These are phyloP conservation scores for Pyrenula aspistea DNA, from an alignment of 495 filamentous ascomycete genomes.

Conservation along the genomic window DNA sequence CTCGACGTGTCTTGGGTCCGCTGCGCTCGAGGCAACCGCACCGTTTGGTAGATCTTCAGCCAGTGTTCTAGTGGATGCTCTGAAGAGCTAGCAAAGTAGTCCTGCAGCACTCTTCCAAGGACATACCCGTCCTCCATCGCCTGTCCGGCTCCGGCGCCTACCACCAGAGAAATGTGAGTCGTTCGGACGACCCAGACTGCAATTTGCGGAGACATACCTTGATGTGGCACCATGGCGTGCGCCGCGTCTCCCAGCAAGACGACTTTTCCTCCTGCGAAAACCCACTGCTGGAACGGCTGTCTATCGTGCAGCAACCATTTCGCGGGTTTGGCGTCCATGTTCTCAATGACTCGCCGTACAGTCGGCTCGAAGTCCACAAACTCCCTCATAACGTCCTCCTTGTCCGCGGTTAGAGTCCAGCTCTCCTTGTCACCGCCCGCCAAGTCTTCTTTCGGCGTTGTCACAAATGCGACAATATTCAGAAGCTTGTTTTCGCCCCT, in stretches of 20 bases:
- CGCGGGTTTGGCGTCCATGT: constrained; percentile 14
- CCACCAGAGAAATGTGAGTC: constrained; percentile 27
- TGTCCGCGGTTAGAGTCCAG: constrained; percentile 20
- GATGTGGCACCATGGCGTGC: constrained; percentile 58
- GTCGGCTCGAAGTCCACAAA: constrained; percentile 13
- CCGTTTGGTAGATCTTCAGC: constrained; percentile 21
- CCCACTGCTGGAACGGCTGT: constrained; percentile 21
- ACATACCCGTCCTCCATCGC: constrained; percentile 58
- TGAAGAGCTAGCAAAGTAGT: constrained; percentile 13
- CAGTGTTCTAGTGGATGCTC: constrained; percentile 15
- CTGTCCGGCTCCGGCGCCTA: constrained; percentile 54
- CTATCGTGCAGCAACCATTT: constrained; percentile 32
- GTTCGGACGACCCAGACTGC: constrained; percentile 34
- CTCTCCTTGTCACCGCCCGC: constrained; percentile 17
- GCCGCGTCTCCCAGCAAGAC: constrained; percentile 58
- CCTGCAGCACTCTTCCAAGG: constrained; percentile 23
- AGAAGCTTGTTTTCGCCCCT: constrained; percentile 10
- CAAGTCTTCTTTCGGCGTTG: constrained; percentile 3
- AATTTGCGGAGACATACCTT: constrained; percentile 29
- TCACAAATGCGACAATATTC: constrained; percentile 13
- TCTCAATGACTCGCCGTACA: constrained; percentile 7
- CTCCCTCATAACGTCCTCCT: constrained; percentile 18
- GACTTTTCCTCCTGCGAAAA: constrained; percentile 27
- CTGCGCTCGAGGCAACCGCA: constrained; percentile 26
- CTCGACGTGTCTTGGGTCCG: constrained; percentile 22